These are phyloP conservation scores for Nematocida ironsii DNA, from an alignment of 371 early-diverging fungal genomes.

Conservation along the genomic window DNA sequence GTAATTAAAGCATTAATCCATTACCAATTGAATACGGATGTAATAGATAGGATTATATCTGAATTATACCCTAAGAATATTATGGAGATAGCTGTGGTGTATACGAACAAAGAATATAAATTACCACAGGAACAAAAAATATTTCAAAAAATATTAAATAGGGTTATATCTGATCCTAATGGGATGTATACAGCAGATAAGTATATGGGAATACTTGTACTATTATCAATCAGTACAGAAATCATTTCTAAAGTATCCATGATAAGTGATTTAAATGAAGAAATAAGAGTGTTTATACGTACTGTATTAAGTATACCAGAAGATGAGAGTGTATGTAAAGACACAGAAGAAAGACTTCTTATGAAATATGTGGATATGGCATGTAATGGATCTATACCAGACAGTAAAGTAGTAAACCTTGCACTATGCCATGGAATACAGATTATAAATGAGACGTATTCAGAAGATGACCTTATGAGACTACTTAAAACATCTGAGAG, in stretches of 20 bases:
- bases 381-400: neutral
- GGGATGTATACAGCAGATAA: neutral
- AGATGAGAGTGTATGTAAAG: no score
- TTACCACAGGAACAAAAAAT: neutral
- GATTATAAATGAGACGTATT: neutral
- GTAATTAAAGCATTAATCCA: neutral
- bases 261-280: neutral
- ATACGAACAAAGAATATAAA: slow-evolving; percentile 6
- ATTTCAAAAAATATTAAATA: neutral
- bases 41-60: neutral
- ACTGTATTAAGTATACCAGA: neutral
- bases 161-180: neutral
- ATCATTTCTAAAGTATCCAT: neutral
- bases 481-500: neutral
- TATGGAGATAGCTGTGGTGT: neutral
- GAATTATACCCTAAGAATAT: neutral
- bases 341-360: no score
- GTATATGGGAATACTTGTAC: neutral
- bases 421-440: slow-evolving; percentile 9
- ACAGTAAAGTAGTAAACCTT: neutral
- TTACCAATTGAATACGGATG: neutral
- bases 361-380: no score
- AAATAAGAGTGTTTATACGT: neutral
- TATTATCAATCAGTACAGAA: neutral
- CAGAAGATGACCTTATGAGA: neutral